Percentiles rank a stretch among this genome's conserved stretches.
Evolutionary conservation across 768 basidiomycete genomes (phyloP).

Genomic region (Suillus subalutaceus): DNA sequence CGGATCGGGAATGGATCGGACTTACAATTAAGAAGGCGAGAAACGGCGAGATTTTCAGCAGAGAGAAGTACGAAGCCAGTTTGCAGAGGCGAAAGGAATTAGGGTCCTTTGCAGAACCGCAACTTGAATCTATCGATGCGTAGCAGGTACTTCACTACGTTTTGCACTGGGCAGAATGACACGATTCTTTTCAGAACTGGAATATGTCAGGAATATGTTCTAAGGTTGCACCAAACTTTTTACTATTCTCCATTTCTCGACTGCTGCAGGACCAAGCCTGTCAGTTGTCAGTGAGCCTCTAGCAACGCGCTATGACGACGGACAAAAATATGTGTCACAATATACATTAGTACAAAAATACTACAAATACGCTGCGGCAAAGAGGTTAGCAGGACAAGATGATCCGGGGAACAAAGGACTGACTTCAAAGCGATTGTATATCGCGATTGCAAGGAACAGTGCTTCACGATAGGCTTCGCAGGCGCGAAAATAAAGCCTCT

Average conservation of each 20-base stretch:
- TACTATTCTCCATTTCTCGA: not conserved
- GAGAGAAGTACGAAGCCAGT: slow-evolving; percentile 56
- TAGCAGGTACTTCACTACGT: not conserved
- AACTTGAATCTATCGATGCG: not conserved
- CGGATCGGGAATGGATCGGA: slow-evolving; percentile 59
- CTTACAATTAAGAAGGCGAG: slow-evolving; percentile 55
- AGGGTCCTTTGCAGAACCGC: slow-evolving; percentile 34
- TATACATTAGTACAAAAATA: slow-evolving; percentile 9
- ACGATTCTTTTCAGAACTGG: not conserved
- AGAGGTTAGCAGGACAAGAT: not conserved
- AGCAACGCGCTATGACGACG: not conserved
- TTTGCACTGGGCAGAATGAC: not conserved
- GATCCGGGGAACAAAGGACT: slow-evolving; percentile 2
- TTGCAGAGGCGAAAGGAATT: slow-evolving; percentile 43
- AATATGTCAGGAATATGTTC: not conserved
- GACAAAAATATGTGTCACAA: not conserved
- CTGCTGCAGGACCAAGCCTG: not conserved
- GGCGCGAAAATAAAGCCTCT: slow-evolving; percentile 48
- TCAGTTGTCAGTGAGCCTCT: not conserved
- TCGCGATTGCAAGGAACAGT: not conserved
- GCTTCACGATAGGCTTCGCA: slow-evolving; percentile 41
- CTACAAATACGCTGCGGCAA: slow-evolving; percentile 6
- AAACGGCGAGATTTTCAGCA: slow-evolving; percentile 50
- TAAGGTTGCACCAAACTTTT: not conserved
- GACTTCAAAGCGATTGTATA: not conserved